Conservation (phyloP, 192 early-diverging fungal species). For the Linnemannia elongata region DNA sequence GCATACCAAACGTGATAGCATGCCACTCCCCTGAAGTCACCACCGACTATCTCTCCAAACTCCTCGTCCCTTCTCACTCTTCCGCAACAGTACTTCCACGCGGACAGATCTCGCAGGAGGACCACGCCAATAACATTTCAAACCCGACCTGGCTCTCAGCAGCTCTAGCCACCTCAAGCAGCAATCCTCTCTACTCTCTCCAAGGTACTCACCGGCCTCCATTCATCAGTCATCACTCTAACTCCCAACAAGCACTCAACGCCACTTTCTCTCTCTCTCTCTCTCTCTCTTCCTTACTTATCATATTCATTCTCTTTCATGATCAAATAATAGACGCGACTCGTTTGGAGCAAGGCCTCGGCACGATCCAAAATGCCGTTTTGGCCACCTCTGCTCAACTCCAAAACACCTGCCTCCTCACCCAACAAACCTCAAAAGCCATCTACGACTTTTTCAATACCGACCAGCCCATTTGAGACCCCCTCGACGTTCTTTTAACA, state of each 20-base stretch:
- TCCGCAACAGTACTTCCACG: neutral
- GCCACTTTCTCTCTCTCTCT: neutral
- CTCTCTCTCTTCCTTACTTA: neutral
- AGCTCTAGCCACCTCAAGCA: neutral
- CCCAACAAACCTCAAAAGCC: neutral
- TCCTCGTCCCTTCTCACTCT: neutral
- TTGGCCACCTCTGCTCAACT: conserved; percentile 11
- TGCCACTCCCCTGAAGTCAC: neutral
- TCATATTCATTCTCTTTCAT: no score
- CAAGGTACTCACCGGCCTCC: neutral
- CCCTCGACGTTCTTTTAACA: no score
- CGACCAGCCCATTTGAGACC: conserved; percentile 15
- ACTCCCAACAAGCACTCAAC: neutral
- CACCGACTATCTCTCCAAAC: neutral
- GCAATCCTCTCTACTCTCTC: neutral
- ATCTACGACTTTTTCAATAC: conserved; percentile 30
- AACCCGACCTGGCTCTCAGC: neutral
- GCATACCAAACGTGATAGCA: neutral
- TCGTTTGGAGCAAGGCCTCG: neutral
- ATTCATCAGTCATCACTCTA: neutral
- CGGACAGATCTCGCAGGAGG: neutral
- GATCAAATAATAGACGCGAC: neutral
- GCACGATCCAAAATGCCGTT: conserved; percentile 18
- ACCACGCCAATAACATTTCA: neutral
- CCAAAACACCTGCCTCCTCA: conserved; percentile 4